Evolutionary conservation across 2,329 filamentous ascomycete species (phyloP), one percentile per base, ranked within the genome.

Genomic region (Trichoderma brevicompactum): DNA sequence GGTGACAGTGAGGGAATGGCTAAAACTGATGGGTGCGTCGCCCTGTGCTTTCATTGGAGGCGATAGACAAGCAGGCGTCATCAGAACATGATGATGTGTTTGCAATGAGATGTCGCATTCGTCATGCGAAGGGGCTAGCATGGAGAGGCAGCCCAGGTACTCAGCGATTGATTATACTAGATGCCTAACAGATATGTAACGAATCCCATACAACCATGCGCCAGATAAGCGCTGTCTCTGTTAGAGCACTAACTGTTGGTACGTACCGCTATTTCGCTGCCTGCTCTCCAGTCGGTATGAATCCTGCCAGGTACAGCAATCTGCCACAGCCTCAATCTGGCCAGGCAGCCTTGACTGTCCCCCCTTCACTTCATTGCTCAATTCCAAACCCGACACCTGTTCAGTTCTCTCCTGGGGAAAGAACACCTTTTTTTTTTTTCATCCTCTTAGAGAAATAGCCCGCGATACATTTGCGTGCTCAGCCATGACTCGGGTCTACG

Each of bases 401-500:
- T 54, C 60, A 28, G 23, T 28, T 36, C 43, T 23, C 32, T 5
- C 15, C 10, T 32, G 15, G 7, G n/a, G 15, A 12, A 12, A 38
- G 23, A 12, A 43, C 36, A 36, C 32, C 15, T 49, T 46, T 13
- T 44, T 28, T 41, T 53, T 54, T 34, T 15, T 7, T 7, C 13
- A 44, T 23, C 13, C 43, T n/a, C 9, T 48, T 17, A 34, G 13
- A 23, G 5, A n/a, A 54, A 19, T 7, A 36, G 59, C 3, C 28
- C 5, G 28, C 48, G 23, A 44, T 61, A 34, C 38, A 7, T 34
- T 17, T 19, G 32, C 6, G 17, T 40, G 44, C 50, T 56, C 52
- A 64, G 70, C 64, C 65, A 82, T 83, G 81, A 82, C 80, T 43
- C 77, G 80, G 56, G 74, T 76, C 48, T 76, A 74, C 38, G 78